Evolutionary conservation across 2,329 filamentous ascomycete genomes (phyloP).

Genomic region (Fusarium xyrophilum): DNA sequence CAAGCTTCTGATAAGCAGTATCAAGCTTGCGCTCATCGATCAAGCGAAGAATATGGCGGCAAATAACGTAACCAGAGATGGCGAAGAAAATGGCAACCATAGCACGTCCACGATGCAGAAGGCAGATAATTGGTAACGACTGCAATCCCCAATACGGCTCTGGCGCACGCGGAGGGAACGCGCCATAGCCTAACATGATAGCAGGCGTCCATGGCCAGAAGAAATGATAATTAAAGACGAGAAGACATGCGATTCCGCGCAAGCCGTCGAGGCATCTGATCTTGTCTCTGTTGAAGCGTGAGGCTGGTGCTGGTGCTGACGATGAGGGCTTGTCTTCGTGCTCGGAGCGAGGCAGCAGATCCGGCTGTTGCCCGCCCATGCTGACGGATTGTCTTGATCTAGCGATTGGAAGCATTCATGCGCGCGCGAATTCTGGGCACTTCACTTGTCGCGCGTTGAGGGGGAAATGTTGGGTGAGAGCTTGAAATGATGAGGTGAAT

Average conservation of each 20-base stretch:
- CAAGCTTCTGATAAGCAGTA: conserved; percentile 47
- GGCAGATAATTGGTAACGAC: conserved; percentile 50
- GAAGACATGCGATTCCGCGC: conserved; percentile 51
- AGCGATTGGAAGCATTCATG: conserved; percentile 32
- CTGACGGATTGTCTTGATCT: conserved; percentile 26
- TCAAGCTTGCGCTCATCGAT: conserved; percentile 48
- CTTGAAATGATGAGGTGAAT: conserved; percentile 5
- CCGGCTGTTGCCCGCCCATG: conserved; percentile 29
- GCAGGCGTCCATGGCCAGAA: conserved; percentile 51
- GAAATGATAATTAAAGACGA: conserved; percentile 54
- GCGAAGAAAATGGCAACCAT: conserved; percentile 55
- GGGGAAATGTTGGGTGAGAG: not conserved
- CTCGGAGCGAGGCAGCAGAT: conserved; percentile 29
- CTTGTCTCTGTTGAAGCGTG: conserved; percentile 42
- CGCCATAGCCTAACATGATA: conserved; percentile 52
- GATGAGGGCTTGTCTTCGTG: conserved; percentile 18
- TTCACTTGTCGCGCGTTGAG: not conserved
- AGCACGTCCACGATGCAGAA: conserved; percentile 49
- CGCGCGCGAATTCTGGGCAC: not conserved
- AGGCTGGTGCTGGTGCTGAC: conserved; percentile 6
- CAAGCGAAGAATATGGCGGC: conserved; percentile 47
- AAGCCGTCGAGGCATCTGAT: conserved; percentile 51
- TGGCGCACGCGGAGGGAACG: conserved; percentile 46
- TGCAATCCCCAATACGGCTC: conserved; percentile 45
- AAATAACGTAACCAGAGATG: conserved; percentile 53